Base-by-base conservation (phyloP, 495 filamentous ascomycete species). In the Bryoglossum gracile region DNA sequence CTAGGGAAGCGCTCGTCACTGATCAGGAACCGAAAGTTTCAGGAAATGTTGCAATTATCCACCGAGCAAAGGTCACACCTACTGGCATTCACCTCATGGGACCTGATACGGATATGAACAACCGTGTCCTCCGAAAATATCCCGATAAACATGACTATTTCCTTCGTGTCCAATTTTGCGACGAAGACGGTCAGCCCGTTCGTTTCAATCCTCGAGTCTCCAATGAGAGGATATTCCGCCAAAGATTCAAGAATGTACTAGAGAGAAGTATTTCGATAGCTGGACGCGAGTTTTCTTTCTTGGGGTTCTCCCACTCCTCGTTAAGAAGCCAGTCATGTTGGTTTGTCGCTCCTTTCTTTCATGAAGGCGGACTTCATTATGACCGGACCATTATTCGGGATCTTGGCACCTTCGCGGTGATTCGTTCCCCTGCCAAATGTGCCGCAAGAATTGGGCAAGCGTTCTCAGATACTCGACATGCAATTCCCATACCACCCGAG, bases 381-480 rank as follows among this genome's bases (percentile, higher is more conserved):
- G 64, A 77, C 11, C 43, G 60, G 19, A 60, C 52, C 1, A 73
- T 92, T 19, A 83, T 91, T 47, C 56, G 54, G 9, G 61, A 63
- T 2, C 68, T 92, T 0, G 88, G 88, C 0, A 70, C 82, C 33
- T 91, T 92, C 56, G 58, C 63, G 4, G 21, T 64, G 0, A 84
- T 92, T 35, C 66, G 64, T 3, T 82, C 71, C 3, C 84, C 86
- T 0, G 86, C 88, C 0, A 80, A 77, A 48, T 88, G 83, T 46
- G 88, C 88, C 0, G 87, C 88, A 0, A 70, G 87, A 24, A 89
- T 92, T 28, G 88, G 88, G 1, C 88, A 92, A 56, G 81, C 84
- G 0, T 92, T 92, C 43, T 85, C 86, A 0, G 84, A 92, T 48
- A 92, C 88, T 0, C 72, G 81, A 0, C 67, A 76, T 21, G 54